A percentile compares a stretch with the other conserved stretches of the same genome.
These are phyloP conservation scores for Penicillium sumatraense DNA, from an alignment of 2,329 filamentous ascomycete species.

Conservation along the genomic window DNA sequence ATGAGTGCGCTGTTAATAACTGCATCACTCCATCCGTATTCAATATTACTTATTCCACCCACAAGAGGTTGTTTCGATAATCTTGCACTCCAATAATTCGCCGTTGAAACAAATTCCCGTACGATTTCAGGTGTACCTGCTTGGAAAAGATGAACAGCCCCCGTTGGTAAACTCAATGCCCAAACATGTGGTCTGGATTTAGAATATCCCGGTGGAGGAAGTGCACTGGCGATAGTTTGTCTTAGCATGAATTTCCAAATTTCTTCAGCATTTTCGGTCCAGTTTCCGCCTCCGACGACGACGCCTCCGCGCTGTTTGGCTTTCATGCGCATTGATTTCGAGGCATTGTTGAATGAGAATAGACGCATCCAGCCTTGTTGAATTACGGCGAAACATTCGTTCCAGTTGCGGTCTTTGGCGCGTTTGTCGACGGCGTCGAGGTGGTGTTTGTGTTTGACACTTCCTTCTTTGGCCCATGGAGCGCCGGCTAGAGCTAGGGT, in stretches of 20 bases:
- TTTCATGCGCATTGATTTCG: conserved; percentile 73
- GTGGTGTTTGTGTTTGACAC: conserved; percentile 95
- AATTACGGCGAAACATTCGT: conserved; percentile 92
- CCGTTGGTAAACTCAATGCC: conserved; percentile 88
- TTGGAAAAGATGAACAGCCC: conserved; percentile 97
- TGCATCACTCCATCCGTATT: conserved; percentile 92
- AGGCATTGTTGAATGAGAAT: conserved; percentile 85
- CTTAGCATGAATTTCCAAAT: conserved; percentile 85
- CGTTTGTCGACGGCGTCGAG: conserved; percentile 88
- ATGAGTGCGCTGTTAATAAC: conserved; percentile 80
- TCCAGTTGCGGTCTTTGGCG: conserved; percentile 93
- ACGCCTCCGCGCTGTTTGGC: conserved; percentile 61
- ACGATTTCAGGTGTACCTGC: conserved; percentile 94
- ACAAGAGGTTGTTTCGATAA: conserved; percentile 91
- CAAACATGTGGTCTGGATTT: conserved; percentile 89
- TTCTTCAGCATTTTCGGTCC: conserved; percentile 94
- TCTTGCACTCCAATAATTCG: conserved; percentile 97
- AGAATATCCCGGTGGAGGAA: conserved; percentile 91
- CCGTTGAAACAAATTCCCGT: conserved; percentile 89
- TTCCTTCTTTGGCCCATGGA: conserved; percentile 98
- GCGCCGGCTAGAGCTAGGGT: conserved; percentile 87
- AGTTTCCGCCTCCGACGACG: conserved; percentile 92
- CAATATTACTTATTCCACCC: conserved; percentile 93
- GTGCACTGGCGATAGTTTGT: conserved; percentile 86
- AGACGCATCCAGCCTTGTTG: conserved; percentile 93